Evolutionary conservation across 2,329 filamentous ascomycete species (phyloP).

Genomic region (Exophiala xenobiotica): DNA sequence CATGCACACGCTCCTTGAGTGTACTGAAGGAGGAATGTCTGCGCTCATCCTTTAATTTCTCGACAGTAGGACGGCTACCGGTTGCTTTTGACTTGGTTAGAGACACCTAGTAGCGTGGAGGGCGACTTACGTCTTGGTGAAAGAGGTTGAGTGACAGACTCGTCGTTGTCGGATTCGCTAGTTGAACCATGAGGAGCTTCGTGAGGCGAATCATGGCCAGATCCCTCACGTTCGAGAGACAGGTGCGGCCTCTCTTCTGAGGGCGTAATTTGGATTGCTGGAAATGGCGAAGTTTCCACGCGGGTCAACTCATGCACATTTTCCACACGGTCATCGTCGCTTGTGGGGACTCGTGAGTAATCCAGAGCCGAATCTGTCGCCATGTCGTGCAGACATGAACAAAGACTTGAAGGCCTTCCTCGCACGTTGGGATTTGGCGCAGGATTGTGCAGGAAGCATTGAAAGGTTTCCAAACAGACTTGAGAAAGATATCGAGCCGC

Average conservation of each 20-base stretch:
- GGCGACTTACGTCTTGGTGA: slow-evolving; percentile 2
- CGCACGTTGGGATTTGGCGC: not conserved
- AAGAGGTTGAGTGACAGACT: slow-evolving; percentile 8
- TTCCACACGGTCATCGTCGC: not conserved
- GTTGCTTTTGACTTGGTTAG: slow-evolving; percentile 10
- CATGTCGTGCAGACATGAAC: not conserved
- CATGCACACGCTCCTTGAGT: slow-evolving; percentile 11
- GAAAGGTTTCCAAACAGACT: too few species aligned
- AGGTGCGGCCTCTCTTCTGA: not conserved
- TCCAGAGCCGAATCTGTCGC: not conserved
- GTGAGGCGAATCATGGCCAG: not conserved
- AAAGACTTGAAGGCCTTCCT: not conserved
- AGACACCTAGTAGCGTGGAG: too few species aligned
- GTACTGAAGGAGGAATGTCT: slow-evolving; percentile 13
- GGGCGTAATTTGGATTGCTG: not conserved
- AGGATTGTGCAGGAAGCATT: not conserved
- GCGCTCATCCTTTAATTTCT: not conserved
- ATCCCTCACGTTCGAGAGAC: too few species aligned
- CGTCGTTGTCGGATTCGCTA: not conserved
- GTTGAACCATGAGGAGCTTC: slow-evolving; percentile 1
- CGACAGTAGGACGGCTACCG: not conserved
- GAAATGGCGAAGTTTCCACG: not conserved
- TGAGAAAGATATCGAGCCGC: not conserved
- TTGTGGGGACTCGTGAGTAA: not conserved
- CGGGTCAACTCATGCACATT: not conserved